Evolutionary conservation across 768 basidiomycete genomes (phyloP), one percentile per base, ranked within the genome.

Genomic region (Collybia nuda): DNA sequence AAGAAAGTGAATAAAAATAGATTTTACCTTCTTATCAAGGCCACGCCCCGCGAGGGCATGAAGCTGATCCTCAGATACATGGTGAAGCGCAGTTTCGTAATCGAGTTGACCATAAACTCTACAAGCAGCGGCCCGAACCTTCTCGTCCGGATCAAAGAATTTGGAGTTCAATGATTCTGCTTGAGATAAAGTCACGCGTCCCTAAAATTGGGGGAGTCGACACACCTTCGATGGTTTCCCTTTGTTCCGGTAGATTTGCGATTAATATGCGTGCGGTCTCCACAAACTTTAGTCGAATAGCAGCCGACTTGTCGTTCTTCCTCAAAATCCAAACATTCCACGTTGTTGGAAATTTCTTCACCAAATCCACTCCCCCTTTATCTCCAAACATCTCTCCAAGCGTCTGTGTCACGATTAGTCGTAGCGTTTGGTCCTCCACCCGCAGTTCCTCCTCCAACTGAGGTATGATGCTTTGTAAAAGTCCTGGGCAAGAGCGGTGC

Each of bases 331-430:
- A 99, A 6, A 82, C 74, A 51, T 74, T 79, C 95, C 96, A 99
- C 0, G 93, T 88, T 0, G 79, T 70, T 0, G 89, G 90, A 65
- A 93, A 93, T 62, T 88, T 88, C 65, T 72, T 81, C 39, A 85
- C 80, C 29, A 96, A 75, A 61, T 96, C 93, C 21, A 69, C 66
- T 4, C 84, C 87, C 8, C 77, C 78, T 65, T 83, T 85, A 50
- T 90, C 88, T 0, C 84, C 84, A 61, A 90, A 96, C 89, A 99
- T 96, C 53, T 87, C 85, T 0, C 94, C 97, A 1, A 98, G 77
- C 0, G 84, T 86, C 57, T 89, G 82, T 0, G 93, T 93, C n/a
- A 88, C 90, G 55, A 97, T 81, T 14, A 82, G 59, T 29, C 97
- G 80, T 2, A 94, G 73, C 24, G 78, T 75, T 2, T 84, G 61